Base-by-base conservation (phyloP, 2,329 filamentous ascomycete species). In the Xylogone sp. region DNA sequence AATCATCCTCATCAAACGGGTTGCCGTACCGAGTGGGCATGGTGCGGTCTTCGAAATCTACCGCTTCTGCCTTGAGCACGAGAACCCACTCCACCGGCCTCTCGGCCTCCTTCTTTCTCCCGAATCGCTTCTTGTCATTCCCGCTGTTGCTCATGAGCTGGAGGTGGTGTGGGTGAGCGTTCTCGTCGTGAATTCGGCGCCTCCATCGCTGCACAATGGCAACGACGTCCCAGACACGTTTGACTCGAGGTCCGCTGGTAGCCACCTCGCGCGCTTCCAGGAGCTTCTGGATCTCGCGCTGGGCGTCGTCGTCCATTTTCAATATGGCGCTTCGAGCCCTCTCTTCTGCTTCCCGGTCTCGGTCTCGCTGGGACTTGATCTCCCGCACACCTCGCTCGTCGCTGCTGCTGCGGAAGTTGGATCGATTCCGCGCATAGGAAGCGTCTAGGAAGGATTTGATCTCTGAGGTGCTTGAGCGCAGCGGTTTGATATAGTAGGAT, bases 281-380 rank as follows among this genome's bases (percentile, higher is more conserved):
- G 10, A 58, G 24, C 42, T 47, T 52, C 18, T 58, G 54, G 22
- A 58, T 51, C 45, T 58, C 56, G 49, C 52, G 49, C 21, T 58
- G 54, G 2, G 54, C 56, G 8, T 53, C 49, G 2, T 54, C 48
- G 8, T 49, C 31, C 44, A 56, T 45, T 1, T 16, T 21, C 16
- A 55, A n/a, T 16, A 58, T 49, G 8, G 34, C 13, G n/a, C 34
- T 16, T 16, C 34, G 34, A 16, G 34, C 34, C n/a, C 34, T 7
- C 13, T 39, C 34, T 16, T 39, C 34, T 16, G 34, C 34, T 16
- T 39, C 34, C 13, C 34, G 34, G n/a, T 39, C 34, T 39, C 34
- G 10, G 13, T 39, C 34, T 16, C 34, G 34, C 13, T 39, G 34
- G 4, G 34, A 16, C n/a, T 39, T 39, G 13, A 39, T 39, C 34